phyloP scores from a whole-genome alignment of 1,139 yeast genomes.

The Barnettozyma hawaiiensis region DNA sequence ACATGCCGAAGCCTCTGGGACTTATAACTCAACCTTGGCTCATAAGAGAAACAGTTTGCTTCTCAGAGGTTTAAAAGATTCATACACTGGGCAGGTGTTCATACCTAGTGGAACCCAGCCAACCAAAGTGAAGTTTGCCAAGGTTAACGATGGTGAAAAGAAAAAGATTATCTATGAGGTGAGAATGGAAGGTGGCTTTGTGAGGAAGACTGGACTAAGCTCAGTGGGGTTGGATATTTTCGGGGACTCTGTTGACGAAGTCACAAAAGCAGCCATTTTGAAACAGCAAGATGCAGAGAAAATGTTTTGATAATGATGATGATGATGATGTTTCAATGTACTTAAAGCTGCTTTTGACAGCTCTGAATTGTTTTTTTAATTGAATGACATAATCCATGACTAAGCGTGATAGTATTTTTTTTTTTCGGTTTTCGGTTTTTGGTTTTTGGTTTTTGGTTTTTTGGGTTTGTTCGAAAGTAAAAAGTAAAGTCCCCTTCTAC shows the following conservation, averaged over 20 bases:
- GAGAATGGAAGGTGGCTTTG: slow-evolving; percentile 40
- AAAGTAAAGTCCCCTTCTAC: too few relatives aligned
- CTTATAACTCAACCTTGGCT: slow-evolving; percentile 54
- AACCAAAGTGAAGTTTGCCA: slow-evolving; percentile 34
- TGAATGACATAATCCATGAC: too few relatives aligned
- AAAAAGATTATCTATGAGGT: slow-evolving; percentile 46
- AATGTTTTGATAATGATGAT: not conserved
- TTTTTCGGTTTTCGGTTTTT: too few relatives aligned
- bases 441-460: too few relatives aligned
- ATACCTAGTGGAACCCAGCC: slow-evolving; percentile 79
- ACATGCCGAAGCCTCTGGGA: slow-evolving; percentile 71
- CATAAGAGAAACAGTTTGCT: slow-evolving; percentile 49
- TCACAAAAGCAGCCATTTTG: slow-evolving; percentile 53
- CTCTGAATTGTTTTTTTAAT: too few relatives aligned
- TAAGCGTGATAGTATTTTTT: too few relatives aligned
- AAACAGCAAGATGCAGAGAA: slow-evolving; percentile 59
- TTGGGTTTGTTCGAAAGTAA: too few relatives aligned
- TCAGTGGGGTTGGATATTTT: slow-evolving; percentile 54
- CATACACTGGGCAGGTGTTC: slow-evolving; percentile 74
- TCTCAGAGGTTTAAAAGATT: slow-evolving; percentile 63
- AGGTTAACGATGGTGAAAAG: slow-evolving; percentile 26
- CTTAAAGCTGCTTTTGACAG: too few relatives aligned
- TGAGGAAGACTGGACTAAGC: slow-evolving; percentile 56
- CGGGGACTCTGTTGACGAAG: slow-evolving; percentile 52
- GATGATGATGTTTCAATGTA: not conserved